phyloP scores from a whole-genome alignment of 352 stramenopile genomes.

The Phytophthora boehmeriae region DNA sequence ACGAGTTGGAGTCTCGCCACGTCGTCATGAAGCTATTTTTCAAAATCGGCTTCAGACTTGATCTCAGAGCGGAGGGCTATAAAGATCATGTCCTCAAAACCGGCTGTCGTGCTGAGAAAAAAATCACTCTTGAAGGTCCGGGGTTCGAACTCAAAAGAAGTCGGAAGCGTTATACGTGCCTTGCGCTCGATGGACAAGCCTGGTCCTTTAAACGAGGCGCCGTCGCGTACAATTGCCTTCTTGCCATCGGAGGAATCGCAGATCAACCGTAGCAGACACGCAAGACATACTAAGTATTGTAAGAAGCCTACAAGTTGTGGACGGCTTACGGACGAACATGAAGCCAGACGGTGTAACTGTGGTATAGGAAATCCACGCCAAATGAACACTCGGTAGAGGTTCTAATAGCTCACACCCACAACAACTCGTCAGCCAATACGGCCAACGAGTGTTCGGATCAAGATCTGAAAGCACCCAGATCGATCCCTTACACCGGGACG shows the following conservation, averaged over 20 bases:
- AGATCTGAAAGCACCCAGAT: too few relatives aligned
- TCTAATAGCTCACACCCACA: too few relatives aligned
- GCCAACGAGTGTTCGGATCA: too few relatives aligned
- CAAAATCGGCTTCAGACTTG: constrained; percentile 7
- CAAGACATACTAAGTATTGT: too few relatives aligned
- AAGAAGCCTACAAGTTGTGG: too few relatives aligned
- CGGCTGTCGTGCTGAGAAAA: background rate
- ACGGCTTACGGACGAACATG: too few relatives aligned
- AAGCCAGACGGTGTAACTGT: too few relatives aligned
- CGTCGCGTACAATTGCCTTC: constrained; percentile 1
- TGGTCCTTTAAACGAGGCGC: background rate
- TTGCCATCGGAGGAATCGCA: background rate
- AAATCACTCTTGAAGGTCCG: background rate
- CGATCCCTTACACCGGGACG: too few relatives aligned
- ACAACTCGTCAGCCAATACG: too few relatives aligned
- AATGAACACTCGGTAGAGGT: too few relatives aligned
- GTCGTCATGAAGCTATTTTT: constrained; percentile 27
- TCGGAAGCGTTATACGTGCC: background rate
- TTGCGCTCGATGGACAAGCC: background rate
- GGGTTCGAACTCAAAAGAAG: background rate
- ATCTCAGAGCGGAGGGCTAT: background rate
- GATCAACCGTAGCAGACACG: background rate
- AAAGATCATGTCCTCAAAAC: constrained; percentile 1
- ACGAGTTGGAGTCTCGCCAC: constrained; percentile 14
- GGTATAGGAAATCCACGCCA: too few relatives aligned